Base-by-base conservation (phyloP, 2,329 filamentous ascomycete species). In the Acrocalymma vagum region DNA sequence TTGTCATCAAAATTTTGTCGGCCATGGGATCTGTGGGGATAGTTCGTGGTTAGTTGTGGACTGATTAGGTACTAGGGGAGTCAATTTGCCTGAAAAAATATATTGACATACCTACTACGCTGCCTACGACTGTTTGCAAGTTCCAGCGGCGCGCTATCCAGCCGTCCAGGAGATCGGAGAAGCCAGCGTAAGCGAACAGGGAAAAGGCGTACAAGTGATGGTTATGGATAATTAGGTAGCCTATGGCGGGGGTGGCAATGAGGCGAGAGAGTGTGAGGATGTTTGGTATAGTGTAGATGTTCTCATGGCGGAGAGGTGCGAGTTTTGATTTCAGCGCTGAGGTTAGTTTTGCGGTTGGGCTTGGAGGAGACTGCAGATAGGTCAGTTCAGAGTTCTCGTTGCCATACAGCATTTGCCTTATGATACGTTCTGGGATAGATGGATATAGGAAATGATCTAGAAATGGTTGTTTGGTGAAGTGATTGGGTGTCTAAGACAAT, bases 221-320 rank as follows among this genome's bases (percentile, higher is more conserved):
- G 64, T 94, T 87, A 55, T 95, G 82, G 3, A 97, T 78, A 42
- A 99, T 86, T 15, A 94, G 83, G 67, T 96, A 97, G 40, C 93
- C 94, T 30, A 96, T 84, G 20, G 88, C 78, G 0, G 94, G 94
- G 1, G 94, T 89, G 2, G 89, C 87, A 34, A 89, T 67, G 25
- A 99, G 82, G 3, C 94, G 88, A 2, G 90, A 89, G 54, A 93
- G 85, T 2, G 94, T 99, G 37, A 99, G 80, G 48, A 95, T 78
- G 67, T 99, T 99, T 26, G 94, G 94, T n/a, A 99, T 65, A 23
- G 90, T 99, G 75, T 95, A 96, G 63, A 99, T 96, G 65, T 99
- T 91, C 72, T 99, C 94, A 9, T 78, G 69, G 7, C 76, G 66
- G 27, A 55, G 51, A 13, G 51, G 55, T 45, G 60, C 52, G 32